Percentiles rank a stretch among this genome's conserved stretches.
Conservation (phyloP, 495 filamentous ascomycete genomes). For the Xylaria sp. region DNA sequence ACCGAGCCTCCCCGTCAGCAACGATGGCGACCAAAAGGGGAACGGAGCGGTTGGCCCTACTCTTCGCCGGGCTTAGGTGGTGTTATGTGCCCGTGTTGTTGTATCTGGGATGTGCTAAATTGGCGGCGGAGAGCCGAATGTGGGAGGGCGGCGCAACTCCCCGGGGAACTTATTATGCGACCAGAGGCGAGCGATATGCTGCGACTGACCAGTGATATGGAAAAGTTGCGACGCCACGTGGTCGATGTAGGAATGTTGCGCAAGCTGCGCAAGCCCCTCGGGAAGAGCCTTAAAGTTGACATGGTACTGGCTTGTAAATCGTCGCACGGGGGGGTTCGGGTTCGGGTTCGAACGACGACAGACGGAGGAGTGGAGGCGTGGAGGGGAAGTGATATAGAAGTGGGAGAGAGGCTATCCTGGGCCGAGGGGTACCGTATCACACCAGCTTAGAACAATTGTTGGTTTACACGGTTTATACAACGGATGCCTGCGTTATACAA, state of each 20-base stretch:
- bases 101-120: constrained; percentile 70
- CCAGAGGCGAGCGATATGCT: not conserved
- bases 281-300: constrained; percentile 16
- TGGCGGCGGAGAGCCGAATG: constrained; percentile 49
- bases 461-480: not conserved
- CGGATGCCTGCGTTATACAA: not conserved
- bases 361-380: not conserved
- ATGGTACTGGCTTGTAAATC: not conserved
- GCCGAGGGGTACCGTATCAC: not conserved
- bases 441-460: not conserved
- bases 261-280: constrained; percentile 8
- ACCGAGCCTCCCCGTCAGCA: constrained; percentile 9
- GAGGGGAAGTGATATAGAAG: not conserved
- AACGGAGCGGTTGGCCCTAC: constrained; percentile 52
- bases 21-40: constrained; percentile 17
- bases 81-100: constrained; percentile 77
- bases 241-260: not conserved
- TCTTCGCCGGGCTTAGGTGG: constrained; percentile 94
- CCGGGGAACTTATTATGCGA: constrained; percentile 9
- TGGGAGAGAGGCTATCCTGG: not conserved
- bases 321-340: not conserved
- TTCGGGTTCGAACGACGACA: constrained; percentile 5
- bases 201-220: constrained; percentile 1
- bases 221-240: constrained; percentile 13
- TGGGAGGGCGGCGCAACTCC: constrained; percentile 13